Percentiles rank a stretch among this genome's conserved stretches.
Evolutionary conservation across 2,329 filamentous ascomycete species (phyloP).

Genomic region (Colletotrichum sp.): DNA sequence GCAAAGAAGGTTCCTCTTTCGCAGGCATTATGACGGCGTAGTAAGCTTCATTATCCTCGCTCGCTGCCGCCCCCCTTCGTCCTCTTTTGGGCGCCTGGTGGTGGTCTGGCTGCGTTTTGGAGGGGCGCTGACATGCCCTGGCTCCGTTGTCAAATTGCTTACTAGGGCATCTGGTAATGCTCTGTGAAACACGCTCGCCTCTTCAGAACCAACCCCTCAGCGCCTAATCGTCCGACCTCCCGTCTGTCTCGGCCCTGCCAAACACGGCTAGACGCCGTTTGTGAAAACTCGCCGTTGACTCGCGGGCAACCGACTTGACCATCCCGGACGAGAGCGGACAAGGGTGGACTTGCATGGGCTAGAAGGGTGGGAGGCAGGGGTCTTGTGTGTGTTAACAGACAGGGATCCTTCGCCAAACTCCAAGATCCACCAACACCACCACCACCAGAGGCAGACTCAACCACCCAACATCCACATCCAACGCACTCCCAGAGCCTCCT

Average conservation of each 20-base stretch:
- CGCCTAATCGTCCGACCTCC: constrained; percentile 18
- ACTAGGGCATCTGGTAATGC: constrained; percentile 9
- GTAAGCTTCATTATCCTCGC: neutral
- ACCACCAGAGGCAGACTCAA: neutral
- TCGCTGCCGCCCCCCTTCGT: neutral
- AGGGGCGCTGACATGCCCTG: neutral
- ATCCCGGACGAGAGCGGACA: neutral
- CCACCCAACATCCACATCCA: neutral
- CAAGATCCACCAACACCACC: neutral
- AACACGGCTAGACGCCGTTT: constrained; percentile 19
- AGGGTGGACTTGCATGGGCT: neutral
- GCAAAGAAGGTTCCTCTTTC: neutral
- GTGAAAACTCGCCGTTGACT: neutral
- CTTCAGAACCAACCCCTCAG: neutral
- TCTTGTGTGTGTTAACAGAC: neutral
- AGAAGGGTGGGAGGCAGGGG: neutral
- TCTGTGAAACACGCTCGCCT: constrained; percentile 17
- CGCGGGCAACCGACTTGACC: neutral
- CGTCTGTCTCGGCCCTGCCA: constrained; percentile 10
- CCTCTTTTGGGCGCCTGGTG: neutral
- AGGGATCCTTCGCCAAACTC: neutral
- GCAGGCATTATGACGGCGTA: neutral
- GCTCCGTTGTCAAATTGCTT: neutral
- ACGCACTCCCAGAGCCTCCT: neutral
- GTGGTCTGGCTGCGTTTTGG: neutral